A percentile compares a stretch with the other conserved stretches of the same genome.
phyloP scores from a whole-genome alignment of 2,329 filamentous ascomycete species.

The Bipolaris sorokiniana region DNA sequence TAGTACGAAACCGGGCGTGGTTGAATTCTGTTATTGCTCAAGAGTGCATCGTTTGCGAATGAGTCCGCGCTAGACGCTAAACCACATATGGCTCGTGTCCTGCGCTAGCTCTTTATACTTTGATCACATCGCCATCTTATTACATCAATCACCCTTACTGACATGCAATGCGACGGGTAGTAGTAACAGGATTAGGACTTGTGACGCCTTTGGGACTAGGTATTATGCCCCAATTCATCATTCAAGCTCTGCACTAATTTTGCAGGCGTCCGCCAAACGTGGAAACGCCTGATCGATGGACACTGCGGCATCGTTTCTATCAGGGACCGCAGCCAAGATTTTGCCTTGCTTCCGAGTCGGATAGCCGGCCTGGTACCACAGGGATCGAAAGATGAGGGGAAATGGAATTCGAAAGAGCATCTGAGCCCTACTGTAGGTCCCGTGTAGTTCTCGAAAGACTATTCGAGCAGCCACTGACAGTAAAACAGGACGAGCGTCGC shows the following conservation, averaged over 20 bases:
- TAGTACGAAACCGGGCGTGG: too few relatives aligned
- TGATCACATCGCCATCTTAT: neutral
- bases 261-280: slow-evolving; percentile 72
- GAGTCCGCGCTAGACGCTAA: slow-evolving; percentile 3
- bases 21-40: neutral
- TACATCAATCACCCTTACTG: slow-evolving; percentile 32
- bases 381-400: slow-evolving; percentile 52
- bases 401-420: slow-evolving; percentile 57
- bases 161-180: slow-evolving; percentile 58
- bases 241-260: slow-evolving; percentile 3
- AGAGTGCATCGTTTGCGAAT: neutral
- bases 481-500: slow-evolving; percentile 67
- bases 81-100: slow-evolving; percentile 23
- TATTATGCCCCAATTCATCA: slow-evolving; percentile 28
- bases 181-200: slow-evolving; percentile 57
- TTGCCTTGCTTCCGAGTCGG: slow-evolving; percentile 78
- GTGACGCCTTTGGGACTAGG: slow-evolving; percentile 76
- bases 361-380: slow-evolving; percentile 82
- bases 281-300: slow-evolving; percentile 79
- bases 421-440: slow-evolving; percentile 44
- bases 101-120: slow-evolving; percentile 6
- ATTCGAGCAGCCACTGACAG: slow-evolving; percentile 44
- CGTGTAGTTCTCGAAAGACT: neutral
- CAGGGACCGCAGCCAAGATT: slow-evolving; percentile 65
- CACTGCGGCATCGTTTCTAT: slow-evolving; percentile 82